Conservation (phyloP, 768 basidiomycete species). For the Nevesoporus exiguus region DNA sequence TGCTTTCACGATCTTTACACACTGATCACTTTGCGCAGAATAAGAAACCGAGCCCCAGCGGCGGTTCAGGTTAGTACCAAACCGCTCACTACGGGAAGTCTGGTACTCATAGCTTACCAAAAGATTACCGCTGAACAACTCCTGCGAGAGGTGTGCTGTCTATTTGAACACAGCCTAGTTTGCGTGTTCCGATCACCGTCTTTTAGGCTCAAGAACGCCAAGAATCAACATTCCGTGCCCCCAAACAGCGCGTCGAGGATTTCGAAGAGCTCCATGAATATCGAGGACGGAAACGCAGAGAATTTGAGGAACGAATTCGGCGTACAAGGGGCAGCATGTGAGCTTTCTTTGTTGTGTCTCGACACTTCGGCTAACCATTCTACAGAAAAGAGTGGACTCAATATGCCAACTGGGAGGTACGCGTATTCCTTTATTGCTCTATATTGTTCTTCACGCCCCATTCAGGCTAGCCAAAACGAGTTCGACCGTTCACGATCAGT, state of each 20-base stretch:
- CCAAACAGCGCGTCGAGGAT: constrained; percentile 94
- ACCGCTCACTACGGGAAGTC: neutral
- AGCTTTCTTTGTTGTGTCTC: constrained; percentile 25
- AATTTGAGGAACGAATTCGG: constrained; percentile 87
- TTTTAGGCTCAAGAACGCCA: constrained; percentile 92
- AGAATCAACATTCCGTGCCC: constrained; percentile 87
- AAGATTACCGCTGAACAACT: constrained; percentile 99
- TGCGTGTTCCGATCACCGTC: neutral
- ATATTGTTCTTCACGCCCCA: constrained; percentile 2
- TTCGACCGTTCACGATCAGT: constrained; percentile 92
- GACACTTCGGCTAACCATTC: neutral
- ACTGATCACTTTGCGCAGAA: constrained; percentile 42
- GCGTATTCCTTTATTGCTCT: constrained; percentile 10
- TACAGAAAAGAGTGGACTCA: constrained; percentile 82
- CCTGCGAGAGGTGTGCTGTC: constrained; percentile 71
- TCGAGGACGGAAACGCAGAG: constrained; percentile 85
- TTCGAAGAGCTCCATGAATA: constrained; percentile 91
- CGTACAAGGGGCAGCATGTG: constrained; percentile 80
- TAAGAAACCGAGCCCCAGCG: constrained; percentile 95
- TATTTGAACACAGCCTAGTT: neutral
- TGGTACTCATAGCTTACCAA: constrained; percentile 16
- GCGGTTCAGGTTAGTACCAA: constrained; percentile 70
- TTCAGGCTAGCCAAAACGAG: constrained; percentile 90
- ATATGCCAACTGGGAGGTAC: constrained; percentile 83
- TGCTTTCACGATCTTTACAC: neutral